Evolutionary conservation across 176 grass and related monocot species (phyloP), one percentile per base, ranked within the genome.

Genomic region (Calamus simplicifolius): DNA sequence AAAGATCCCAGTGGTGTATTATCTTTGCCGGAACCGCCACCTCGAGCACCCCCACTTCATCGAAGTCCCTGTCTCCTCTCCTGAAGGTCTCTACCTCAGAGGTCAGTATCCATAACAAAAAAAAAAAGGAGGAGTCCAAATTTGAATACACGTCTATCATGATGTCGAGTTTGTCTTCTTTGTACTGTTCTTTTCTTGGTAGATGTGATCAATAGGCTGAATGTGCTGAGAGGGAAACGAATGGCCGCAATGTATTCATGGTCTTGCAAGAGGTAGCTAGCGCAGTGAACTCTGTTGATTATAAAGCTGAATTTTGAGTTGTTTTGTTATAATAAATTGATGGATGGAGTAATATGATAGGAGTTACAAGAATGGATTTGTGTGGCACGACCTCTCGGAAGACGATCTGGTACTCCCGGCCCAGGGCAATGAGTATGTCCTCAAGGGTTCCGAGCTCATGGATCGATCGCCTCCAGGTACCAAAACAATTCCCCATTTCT

Each of bases 21-120:
- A 98, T 67, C 84, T 98, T 52, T 83, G 73, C 75, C 73, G 79
- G 50, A 98, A 80, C 73, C 88, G 84, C 54, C 88, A 92, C 51
- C 80, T 98, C 31, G 94, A 98, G 74, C 94, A 98, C 60, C 94
- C 94, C 12, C 94, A 98, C 80, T 98, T 98, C 88, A 89, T 92
- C 59, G 94, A 98, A 73, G 94, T 98, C 67, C 81, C 94, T 18
- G 79, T 85, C 61, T 83, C 84, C 57, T 83, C 79, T 3, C 57
- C 69, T 49, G 84, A 98, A 6, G 81, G 88, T 21, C 94, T 98
- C 67, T 92, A 85, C 66, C 75, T 98, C 72, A 86, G 76, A 92
- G 94, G 94, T 98, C 72, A 58, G 70, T 52, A 17, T 38, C 3
- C 4, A 4, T 3, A 57, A 49, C 60, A 62, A 25, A 27, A 59